These are phyloP conservation scores for Kandelia obovata DNA, from an alignment of 345 rosid genomes.

Conservation along the genomic window DNA sequence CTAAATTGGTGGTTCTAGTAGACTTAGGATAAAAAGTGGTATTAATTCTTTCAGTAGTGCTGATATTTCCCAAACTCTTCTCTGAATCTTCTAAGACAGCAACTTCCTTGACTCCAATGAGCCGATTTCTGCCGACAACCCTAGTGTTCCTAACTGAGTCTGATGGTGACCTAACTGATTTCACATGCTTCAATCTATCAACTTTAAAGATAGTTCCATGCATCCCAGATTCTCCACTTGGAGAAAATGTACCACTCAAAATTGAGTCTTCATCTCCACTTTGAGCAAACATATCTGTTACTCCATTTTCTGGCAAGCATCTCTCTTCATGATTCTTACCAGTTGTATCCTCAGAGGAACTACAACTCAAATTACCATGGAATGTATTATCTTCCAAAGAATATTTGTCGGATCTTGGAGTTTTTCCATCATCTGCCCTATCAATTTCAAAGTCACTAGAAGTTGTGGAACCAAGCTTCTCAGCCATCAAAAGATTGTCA, in stretches of 20 bases:
- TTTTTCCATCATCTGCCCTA: conserved; percentile 18
- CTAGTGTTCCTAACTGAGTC: conserved; percentile 47
- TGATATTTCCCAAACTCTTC: conserved; percentile 30
- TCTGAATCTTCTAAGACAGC: conserved; percentile 22
- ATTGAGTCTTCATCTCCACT: conserved; percentile 17
- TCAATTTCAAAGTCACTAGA: conserved; percentile 13
- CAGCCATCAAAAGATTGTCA: conserved; percentile 2
- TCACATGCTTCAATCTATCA: conserved; percentile 62
- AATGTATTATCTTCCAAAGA: conserved; percentile 18
- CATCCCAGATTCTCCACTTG: conserved; percentile 30
- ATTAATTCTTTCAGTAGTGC: conserved; percentile 42
- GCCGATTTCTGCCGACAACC: conserved; percentile 32
- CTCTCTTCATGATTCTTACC: conserved; percentile 13
- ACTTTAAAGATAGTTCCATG: conserved; percentile 34
- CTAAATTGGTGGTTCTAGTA: conserved; percentile 38
- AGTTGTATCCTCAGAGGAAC: conserved; percentile 22
- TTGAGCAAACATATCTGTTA: conserved; percentile 15
- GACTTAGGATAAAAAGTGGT: conserved; percentile 50
- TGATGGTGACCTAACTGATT: conserved; percentile 69
- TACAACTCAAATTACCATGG: conserved; percentile 15
- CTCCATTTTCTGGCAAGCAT: conserved; percentile 28
- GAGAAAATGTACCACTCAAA: conserved; percentile 22
- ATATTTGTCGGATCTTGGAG: conserved; percentile 11
- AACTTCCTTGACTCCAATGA: conserved; percentile 36
- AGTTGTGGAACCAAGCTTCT: conserved; percentile 10